Evolutionary conservation across 495 filamentous ascomycete genomes (phyloP).

Genomic region (Neurospora sp.): DNA sequence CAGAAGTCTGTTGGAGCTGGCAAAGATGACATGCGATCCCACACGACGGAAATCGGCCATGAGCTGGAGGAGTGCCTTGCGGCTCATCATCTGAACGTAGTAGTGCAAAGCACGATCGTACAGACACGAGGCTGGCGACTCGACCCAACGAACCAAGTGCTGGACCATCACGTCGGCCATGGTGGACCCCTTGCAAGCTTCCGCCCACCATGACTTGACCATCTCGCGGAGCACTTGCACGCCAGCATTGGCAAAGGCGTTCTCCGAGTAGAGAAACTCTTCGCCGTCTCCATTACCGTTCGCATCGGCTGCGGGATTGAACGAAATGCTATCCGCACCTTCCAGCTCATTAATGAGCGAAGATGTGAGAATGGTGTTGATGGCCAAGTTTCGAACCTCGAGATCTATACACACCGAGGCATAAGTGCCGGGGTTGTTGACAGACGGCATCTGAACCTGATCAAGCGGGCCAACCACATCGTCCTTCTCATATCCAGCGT

Average conservation of each 20-base stretch:
- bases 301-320: constrained; percentile 68
- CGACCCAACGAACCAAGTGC: constrained; percentile 94
- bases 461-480: constrained; percentile 78
- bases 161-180: constrained; percentile 99
- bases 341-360: constrained; percentile 97
- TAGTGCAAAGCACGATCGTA: constrained; percentile 95
- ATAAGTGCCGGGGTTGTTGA: constrained; percentile 88
- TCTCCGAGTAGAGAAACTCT: constrained; percentile 75
- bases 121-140: constrained; percentile 81
- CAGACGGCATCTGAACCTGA: constrained; percentile 83
- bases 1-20: constrained; percentile 76
- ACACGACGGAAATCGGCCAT: constrained; percentile 96
- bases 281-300: constrained; percentile 30
- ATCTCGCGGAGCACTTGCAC: constrained; percentile 88
- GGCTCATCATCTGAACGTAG: constrained; percentile 96
- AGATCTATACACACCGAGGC: constrained; percentile 95
- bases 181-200: constrained; percentile 79
- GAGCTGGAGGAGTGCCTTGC: constrained; percentile 90
- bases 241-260: constrained; percentile 85
- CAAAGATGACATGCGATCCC: constrained; percentile 87
- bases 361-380: constrained; percentile 95
- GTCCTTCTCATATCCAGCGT: constrained; percentile 93
- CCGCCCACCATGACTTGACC: constrained; percentile 97
- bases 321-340: constrained; percentile 67
- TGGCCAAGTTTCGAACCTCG: constrained; percentile 85